These are phyloP conservation scores for Chlamydomonas sp. DNA, from an alignment of 139 green algal genomes.

Conservation along the genomic window DNA sequence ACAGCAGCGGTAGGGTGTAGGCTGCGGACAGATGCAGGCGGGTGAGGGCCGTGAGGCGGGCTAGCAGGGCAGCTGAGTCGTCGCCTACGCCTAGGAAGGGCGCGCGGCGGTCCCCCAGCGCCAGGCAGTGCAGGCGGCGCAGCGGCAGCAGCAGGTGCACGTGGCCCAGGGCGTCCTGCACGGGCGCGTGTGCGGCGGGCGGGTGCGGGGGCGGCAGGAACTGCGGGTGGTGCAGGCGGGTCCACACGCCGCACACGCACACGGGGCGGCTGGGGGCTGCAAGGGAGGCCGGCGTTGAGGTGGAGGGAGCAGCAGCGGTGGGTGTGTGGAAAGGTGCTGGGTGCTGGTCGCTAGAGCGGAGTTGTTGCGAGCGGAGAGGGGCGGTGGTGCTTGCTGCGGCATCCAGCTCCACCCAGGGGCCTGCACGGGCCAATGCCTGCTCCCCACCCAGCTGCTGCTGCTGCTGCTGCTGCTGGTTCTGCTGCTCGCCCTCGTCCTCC, in stretches of 20 bases:
- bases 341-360: no score
- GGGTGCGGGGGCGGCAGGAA: not conserved
- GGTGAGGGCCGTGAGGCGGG: not conserved
- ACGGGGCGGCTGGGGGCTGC: not conserved
- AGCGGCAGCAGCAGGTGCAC: not conserved
- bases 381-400: not conserved
- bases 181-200: not conserved
- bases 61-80: slow-evolving; percentile 10
- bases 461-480: not conserved
- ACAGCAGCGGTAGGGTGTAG: slow-evolving; percentile 17
- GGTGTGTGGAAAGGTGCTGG: not conserved
- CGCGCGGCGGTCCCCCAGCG: slow-evolving; percentile 1
- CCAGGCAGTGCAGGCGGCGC: not conserved
- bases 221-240: not conserved
- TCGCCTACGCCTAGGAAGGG: slow-evolving; percentile 18
- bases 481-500: not conserved
- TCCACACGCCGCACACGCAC: slow-evolving; percentile 13
- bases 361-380: no score
- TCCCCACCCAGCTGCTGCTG: not conserved
- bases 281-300: not conserved
- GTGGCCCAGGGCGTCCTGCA: not conserved
- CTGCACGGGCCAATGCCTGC: not conserved
- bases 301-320: not conserved
- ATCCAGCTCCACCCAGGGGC: not conserved
- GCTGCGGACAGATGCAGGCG: slow-evolving; percentile 14